Evolutionary conservation across 306 rosid species (phyloP), one percentile per base, ranked within the genome.

Genomic region (Glycine latifolia): DNA sequence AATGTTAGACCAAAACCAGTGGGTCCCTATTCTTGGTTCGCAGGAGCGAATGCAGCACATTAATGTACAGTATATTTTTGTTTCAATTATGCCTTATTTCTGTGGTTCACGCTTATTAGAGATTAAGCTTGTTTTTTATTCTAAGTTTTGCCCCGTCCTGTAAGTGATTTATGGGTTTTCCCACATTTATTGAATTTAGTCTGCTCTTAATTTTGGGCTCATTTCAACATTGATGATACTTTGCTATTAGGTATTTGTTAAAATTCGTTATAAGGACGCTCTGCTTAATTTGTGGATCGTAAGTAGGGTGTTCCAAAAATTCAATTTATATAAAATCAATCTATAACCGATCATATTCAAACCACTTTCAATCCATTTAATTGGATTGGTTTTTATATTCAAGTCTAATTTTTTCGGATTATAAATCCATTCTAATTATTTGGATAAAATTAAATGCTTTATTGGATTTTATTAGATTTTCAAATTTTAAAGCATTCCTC

Each of bases 51-150:
- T 73, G 76, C 88, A 86, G 86, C 88, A 49, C 81, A 81, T 83
- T 66, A 78, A 81, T 95, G 99, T 95, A 95, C 97, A 91, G 95
- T 92, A 83, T 89, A 90, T 71, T 89, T 86, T 89, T 87, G 93
- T 89, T 90, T 84, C 87, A 75, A 89, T 88, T 87, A 84, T 90
- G 88, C 88, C 84, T 78, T 82, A 79, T 85, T 83, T 82, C 77
- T 84, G 83, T 81, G 83, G 80, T 89, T 85, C 74, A 70, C 79
- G 79, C 81, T 70, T 77, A 88, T 82, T 85, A 86, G 88, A 87
- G 88, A 85, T 86, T 86, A 84, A 87, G 83, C 91, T 77, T 85
- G 91, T 86, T 87, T 67, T 80, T 84, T 86, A 85, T 91, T 87
- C 78, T 59, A 81, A 87, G 89, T 91, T 89, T 88, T 87, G 86